Evolutionary conservation across 1,284 basidiomycete genomes (phyloP).

Genomic region (Amylostereum areolatum): DNA sequence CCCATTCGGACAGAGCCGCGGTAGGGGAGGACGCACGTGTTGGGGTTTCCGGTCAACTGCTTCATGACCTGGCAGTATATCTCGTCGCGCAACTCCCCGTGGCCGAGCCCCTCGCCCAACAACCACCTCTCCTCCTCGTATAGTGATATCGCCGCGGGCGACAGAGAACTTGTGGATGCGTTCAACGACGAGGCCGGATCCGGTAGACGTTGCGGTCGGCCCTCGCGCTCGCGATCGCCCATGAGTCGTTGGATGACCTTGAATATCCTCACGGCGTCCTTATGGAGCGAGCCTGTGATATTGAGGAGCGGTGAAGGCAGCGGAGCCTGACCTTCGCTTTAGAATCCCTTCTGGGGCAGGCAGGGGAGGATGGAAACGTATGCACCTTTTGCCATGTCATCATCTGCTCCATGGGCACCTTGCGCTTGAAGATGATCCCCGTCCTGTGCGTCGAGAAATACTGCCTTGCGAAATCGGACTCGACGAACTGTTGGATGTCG

Average conservation of each 20-base stretch:
- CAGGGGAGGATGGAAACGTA: too few species aligned
- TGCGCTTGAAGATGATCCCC: constrained; percentile 77
- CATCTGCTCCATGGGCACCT: constrained; percentile 74
- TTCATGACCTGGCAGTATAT: constrained; percentile 91
- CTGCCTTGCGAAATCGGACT: constrained; percentile 76
- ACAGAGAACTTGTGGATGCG: constrained; percentile 48
- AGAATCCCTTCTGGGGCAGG: too few species aligned
- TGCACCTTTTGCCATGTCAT: constrained; percentile 86
- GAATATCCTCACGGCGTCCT: constrained; percentile 80
- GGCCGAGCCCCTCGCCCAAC: constrained; percentile 67
- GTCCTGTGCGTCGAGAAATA: constrained; percentile 87
- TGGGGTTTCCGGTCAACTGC: constrained; percentile 80
- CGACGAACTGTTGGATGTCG: constrained; percentile 80
- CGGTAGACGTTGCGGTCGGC: constrained; percentile 38
- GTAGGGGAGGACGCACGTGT: constrained; percentile 43
- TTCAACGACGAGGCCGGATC: constrained; percentile 40
- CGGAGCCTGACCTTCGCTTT: constrained; percentile 44
- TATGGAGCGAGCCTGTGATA: constrained; percentile 57
- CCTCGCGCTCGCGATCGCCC: constrained; percentile 79
- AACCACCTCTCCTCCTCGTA: constrained; percentile 86
- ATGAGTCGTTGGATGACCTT: constrained; percentile 87
- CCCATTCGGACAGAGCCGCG: constrained; percentile 2
- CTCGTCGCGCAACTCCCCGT: constrained; percentile 84
- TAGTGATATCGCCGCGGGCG: constrained; percentile 32
- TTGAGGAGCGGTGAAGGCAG: constrained; percentile 71